Evolutionary conservation across 225 moss, liverwort and hornwort species (phyloP).

Genomic region (Pseudoscleropodium purum): DNA sequence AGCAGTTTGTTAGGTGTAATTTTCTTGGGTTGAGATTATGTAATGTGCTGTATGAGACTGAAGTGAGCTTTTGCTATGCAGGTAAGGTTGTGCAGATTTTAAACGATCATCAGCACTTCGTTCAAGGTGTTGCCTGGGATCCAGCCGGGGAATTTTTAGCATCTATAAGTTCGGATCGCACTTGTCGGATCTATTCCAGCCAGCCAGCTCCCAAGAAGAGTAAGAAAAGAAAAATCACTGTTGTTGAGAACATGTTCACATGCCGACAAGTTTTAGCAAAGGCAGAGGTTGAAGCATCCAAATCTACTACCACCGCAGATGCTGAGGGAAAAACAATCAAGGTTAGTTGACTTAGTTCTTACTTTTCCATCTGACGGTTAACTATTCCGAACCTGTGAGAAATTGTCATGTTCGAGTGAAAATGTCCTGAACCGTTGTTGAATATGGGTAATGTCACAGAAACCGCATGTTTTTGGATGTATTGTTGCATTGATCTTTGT

Average conservation of each 20-base stretch:
- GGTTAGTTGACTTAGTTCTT: not conserved
- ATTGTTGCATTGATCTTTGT: not conserved
- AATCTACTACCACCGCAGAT: slow-evolving; percentile 22
- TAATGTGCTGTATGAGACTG: not conserved
- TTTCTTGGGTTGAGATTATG: not conserved
- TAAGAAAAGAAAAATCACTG: slow-evolving; percentile 47
- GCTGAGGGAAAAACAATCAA: slow-evolving; percentile 9
- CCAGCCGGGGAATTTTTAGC: slow-evolving; percentile 74
- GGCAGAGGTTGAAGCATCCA: slow-evolving; percentile 13
- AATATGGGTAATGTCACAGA: not conserved
- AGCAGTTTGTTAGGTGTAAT: not conserved
- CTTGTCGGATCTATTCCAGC: slow-evolving; percentile 83
- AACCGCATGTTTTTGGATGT: not conserved
- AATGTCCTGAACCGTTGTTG: not conserved
- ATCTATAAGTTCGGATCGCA: slow-evolving; percentile 84
- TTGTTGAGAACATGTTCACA: slow-evolving; percentile 18
- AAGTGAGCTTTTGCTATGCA: slow-evolving; percentile 8
- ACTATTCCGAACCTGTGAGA: not conserved
- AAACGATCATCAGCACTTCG: slow-evolving; percentile 80
- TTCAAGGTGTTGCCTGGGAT: slow-evolving; percentile 96
- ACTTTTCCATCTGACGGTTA: not conserved
- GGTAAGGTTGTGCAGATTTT: slow-evolving; percentile 61
- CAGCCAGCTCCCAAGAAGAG: slow-evolving; percentile 25
- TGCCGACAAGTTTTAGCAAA: slow-evolving; percentile 69
- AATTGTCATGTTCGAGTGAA: not conserved